Evolutionary conservation across 768 basidiomycete species (phyloP), one percentile per base, ranked within the genome.

Genomic region (Lactifluus piperatus): DNA sequence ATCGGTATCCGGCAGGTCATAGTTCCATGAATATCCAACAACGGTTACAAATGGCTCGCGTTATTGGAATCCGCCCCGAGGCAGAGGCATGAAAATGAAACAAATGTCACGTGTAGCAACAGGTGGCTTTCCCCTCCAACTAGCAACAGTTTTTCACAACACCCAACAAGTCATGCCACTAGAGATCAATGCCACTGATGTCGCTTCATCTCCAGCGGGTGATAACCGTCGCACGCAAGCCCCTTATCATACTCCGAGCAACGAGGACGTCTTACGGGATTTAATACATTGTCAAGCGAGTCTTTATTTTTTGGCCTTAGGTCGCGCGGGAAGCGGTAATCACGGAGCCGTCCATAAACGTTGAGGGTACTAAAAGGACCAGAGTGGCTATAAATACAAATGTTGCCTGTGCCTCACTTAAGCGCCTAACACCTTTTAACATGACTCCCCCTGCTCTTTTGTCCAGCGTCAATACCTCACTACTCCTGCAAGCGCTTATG

Each of bases 251-350:
- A 30, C 16, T 56, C 60, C 55, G 60, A 22, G 44, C 30, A 61
- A 61, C 24, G 54, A 52, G 54, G 54, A 51, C 49, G 22, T 32
- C 49, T 60, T 60, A 61, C 54, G 54, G 50, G 18, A 61, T 56
- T 45, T 46, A 45, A 51, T 47, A 44, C 60, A 56, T 45, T 50
- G 53, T 50, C 54, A 56, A 56, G 54, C 60, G 60, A 61, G 55
- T 41, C 60, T 46, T 37, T 56, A 43, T 56, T 45, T 50, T 60
- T 29, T 51, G 49, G 56, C 29, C 34, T 14, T 30, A 46, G 54
- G 55, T 30, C 60, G 46, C 44, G 55, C 59, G 50, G 30, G 60
- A 60, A 61, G 60, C 60, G 60, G 55, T 47, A 51, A 56, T 61
- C 27, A 51, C 60, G 60, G 60, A 61, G 11, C 45, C 36, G 46